Conservation (phyloP, 2,329 filamentous ascomycete species). For the Thermothelomyces thermophilus region DNA sequence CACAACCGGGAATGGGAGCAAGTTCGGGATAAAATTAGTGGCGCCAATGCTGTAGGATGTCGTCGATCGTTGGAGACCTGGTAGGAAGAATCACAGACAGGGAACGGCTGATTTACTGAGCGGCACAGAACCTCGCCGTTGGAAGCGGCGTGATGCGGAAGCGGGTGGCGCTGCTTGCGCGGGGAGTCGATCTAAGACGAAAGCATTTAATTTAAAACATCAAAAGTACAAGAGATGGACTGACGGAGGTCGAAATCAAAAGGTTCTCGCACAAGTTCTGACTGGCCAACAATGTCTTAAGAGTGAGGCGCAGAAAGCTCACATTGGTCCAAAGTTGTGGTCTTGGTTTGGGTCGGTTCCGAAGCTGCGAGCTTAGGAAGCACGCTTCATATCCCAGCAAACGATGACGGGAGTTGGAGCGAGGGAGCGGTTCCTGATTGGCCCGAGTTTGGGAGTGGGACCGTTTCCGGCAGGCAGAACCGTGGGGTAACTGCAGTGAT, state of each 20-base stretch:
- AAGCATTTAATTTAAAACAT: neutral
- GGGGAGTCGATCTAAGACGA: neutral
- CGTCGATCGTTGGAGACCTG: neutral
- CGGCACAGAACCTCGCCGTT: neutral
- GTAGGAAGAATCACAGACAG: neutral
- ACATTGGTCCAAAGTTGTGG: neutral
- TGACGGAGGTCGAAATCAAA: neutral
- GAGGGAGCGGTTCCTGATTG: conserved; percentile 14
- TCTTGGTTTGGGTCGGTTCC: conserved; percentile 5
- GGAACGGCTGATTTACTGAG: neutral
- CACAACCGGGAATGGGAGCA: conserved; percentile 3
- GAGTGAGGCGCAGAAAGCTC: conserved; percentile 1
- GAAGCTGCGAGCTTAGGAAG: neutral
- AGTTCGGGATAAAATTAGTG: neutral
- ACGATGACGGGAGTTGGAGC: conserved; percentile 22
- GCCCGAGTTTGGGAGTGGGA: neutral
- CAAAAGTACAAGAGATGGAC: neutral
- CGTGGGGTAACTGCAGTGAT: neutral
- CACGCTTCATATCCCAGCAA: conserved; percentile 1
- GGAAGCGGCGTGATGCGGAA: neutral
- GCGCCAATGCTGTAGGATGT: conserved; percentile 8
- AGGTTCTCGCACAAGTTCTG: neutral
- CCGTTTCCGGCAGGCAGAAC: conserved; percentile 2
- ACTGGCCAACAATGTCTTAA: conserved; percentile 8
- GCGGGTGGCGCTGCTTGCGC: neutral